Evolutionary conservation across 1,284 basidiomycete species (phyloP), one percentile per base, ranked within the genome.

Genomic region (Fomitopsis betulina): DNA sequence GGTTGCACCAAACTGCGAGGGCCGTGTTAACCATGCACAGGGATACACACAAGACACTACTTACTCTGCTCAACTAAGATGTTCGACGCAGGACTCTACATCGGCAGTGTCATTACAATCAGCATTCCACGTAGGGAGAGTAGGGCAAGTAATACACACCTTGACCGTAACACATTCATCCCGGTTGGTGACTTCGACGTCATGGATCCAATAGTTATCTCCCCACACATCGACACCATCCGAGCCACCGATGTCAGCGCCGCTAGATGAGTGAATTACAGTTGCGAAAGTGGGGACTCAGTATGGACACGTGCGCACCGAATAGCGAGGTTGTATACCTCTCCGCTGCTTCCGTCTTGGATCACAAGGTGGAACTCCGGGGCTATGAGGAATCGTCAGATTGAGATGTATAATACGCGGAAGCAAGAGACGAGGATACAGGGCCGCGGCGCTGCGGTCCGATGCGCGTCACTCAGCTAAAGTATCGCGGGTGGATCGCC

Each of bases 161-260:
- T 74, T 75, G 60, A 74, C 68, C 8, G 72, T 73, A 5, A 75
- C 72, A 52, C 73, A 75, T 54, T 75, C 73, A 58, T 74, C 73
- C 37, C 72, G 70, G 63, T 74, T 74, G 13, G 73, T 74, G 7
- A 74, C 72, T 56, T 73, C 72, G 30, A 74, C 67, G 55, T 74
- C 72, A 53, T 74, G 74, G 17, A 74, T 68, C 69, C 71, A 72
- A 58, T 72, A 60, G 62, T 74, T 74, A 10, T 61, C 59, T 15
- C 73, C 73, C 59, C 67, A 71, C 12, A 75, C 68, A 54, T 75
- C 73, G 25, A 75, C 64, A 7, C 73, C 73, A 55, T 75, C 73
- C 1, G 71, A 72, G 12, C 72, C 72, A 30, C 73, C 73, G 52
- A 74, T 60, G 60, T 73, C 70, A 1, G 66, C 68, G 38, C 65